Evolutionary conservation across 2,329 filamentous ascomycete genomes (phyloP).

Genomic region (Paraphoma chrysanthemicola): DNA sequence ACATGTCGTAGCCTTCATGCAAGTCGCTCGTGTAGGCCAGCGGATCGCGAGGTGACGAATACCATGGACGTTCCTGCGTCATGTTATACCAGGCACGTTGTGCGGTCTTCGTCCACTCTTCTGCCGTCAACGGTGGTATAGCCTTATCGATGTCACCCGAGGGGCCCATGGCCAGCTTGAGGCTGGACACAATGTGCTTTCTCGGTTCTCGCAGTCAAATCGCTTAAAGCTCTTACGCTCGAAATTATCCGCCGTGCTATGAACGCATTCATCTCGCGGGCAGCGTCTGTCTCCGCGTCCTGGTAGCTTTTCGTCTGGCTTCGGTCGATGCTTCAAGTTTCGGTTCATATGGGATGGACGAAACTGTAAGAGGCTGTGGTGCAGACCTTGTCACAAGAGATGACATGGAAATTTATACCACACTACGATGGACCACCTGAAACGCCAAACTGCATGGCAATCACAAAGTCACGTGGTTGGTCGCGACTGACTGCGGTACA

Average conservation of each 20-base stretch:
- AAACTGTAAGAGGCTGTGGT: not conserved
- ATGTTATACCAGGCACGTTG: not conserved
- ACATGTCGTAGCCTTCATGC: not conserved
- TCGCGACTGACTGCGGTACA: too few species aligned
- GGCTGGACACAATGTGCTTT: not conserved
- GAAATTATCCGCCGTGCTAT: not conserved
- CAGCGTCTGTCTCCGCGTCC: not conserved
- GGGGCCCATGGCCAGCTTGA: not conserved
- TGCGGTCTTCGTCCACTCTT: not conserved
- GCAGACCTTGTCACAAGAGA: too few species aligned
- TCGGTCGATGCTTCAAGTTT: not conserved
- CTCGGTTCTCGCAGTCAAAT: not conserved
- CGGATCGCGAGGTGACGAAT: not conserved
- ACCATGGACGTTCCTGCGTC: not conserved
- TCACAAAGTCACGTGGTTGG: too few species aligned
- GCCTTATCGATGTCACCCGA: not conserved
- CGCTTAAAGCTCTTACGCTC: not conserved
- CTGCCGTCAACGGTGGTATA: not conserved
- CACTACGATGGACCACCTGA: too few species aligned
- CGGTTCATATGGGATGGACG: too few species aligned
- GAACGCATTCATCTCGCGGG: not conserved
- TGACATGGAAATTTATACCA: too few species aligned
- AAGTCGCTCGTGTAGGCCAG: not conserved
- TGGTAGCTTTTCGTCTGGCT: not conserved
- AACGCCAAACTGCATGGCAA: too few species aligned